Conservation (phyloP, 352 stramenopile species). For the Phytopythium helicoides region DNA sequence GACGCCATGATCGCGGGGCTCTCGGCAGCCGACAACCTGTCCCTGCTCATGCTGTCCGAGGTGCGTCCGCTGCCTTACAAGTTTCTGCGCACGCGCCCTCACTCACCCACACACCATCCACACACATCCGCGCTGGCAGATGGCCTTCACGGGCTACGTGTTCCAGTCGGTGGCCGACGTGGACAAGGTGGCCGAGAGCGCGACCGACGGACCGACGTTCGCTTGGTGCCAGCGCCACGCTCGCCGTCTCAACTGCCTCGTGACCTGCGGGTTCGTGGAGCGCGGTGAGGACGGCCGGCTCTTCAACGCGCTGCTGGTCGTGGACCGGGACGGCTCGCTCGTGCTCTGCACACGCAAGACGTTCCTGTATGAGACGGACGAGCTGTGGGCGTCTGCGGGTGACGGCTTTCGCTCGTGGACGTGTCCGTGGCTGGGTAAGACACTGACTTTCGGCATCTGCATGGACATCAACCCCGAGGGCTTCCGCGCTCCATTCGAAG, state of each 20-base stretch:
- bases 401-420: conserved; percentile 63
- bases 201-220: conserved; percentile 54
- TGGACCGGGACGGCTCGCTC: conserved; percentile 64
- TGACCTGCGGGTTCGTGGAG: conserved; percentile 76
- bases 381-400: conserved; percentile 67
- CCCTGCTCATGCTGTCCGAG: conserved; percentile 81
- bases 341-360: conserved; percentile 77
- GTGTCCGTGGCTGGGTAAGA: conserved; percentile 75
- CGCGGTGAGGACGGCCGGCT: conserved; percentile 23
- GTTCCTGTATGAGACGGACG: conserved; percentile 85
- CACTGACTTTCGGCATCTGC: conserved; percentile 84
- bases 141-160: conserved; percentile 83
- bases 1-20: conserved; percentile 60
- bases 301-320: conserved; percentile 84
- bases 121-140: conserved; percentile 27
- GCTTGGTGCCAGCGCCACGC: conserved; percentile 68
- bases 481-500: conserved; percentile 63
- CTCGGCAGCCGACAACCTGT: conserved; percentile 38
- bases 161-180: conserved; percentile 58
- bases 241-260: conserved; percentile 52
- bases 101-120: background rate
- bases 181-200: conserved; percentile 56
- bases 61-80: conserved; percentile 14
- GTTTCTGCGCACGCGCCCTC: background rate
- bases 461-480: conserved; percentile 90